phyloP scores from a whole-genome alignment of 1,284 basidiomycete genomes.

The Irpex lacteus region DNA sequence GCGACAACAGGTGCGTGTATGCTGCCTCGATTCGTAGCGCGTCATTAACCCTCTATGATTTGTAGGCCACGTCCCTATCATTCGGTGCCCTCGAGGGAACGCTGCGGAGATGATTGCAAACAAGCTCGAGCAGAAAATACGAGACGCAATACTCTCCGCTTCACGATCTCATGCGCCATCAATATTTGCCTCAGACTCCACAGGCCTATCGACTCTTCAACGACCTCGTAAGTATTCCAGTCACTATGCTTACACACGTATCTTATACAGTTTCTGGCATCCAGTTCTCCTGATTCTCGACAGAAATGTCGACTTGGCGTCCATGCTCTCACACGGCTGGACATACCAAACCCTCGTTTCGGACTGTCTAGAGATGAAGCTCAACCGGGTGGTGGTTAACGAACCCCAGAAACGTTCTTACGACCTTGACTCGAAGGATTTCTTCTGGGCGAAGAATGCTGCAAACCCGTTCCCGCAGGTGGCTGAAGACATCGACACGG shows the following conservation, averaged over 20 bases:
- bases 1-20: constrained; percentile 76
- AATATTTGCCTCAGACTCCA: constrained; percentile 72
- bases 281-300: constrained; percentile 92
- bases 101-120: constrained; percentile 98
- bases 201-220: constrained; percentile 73
- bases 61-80: constrained; percentile 89
- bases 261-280: background rate
- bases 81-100: constrained; percentile 92
- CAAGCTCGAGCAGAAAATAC: constrained; percentile 90
- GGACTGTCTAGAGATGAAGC: constrained; percentile 95
- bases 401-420: constrained; percentile 83
- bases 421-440: constrained; percentile 97
- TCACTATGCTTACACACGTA: too few relatives aligned
- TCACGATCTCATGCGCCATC: constrained; percentile 58
- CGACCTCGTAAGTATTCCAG: constrained; percentile 60
- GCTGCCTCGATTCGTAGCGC: background rate
- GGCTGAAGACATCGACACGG: constrained; percentile 94
- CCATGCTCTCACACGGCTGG: constrained; percentile 97
- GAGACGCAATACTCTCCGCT: constrained; percentile 87
- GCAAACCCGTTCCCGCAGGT: constrained; percentile 98
- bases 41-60: background rate
- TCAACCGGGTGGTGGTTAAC: constrained; percentile 88
- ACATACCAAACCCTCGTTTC: constrained; percentile 99
- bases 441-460: constrained; percentile 98
- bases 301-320: constrained; percentile 92